Evolutionary conservation across 495 filamentous ascomycete species (phyloP).

Genomic region (Rusavskia elegans): DNA sequence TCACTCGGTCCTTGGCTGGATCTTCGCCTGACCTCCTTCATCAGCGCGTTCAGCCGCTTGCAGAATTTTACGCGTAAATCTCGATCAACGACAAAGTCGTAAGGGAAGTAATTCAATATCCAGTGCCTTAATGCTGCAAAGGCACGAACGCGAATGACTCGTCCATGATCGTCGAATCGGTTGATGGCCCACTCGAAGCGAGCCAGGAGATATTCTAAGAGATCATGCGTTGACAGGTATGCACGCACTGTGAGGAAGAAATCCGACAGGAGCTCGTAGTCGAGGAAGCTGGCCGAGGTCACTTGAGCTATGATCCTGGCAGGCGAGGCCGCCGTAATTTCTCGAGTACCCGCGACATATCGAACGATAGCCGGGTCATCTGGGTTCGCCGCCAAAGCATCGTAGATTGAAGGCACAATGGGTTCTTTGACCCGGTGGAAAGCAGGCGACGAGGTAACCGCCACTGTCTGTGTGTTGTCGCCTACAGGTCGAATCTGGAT

Average conservation of each 20-base stretch:
- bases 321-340: constrained; percentile 80
- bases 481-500: constrained; percentile 9
- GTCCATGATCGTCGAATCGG: constrained; percentile 66
- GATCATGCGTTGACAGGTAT: constrained; percentile 59
- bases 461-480: background rate
- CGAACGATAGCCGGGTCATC: constrained; percentile 76
- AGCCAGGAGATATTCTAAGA: constrained; percentile 69
- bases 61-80: constrained; percentile 69
- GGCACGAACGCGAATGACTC: constrained; percentile 82
- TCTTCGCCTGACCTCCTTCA: constrained; percentile 39
- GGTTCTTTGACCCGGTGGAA: constrained; percentile 28
- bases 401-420: constrained; percentile 52
- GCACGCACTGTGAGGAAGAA: constrained; percentile 93
- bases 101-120: constrained; percentile 95
- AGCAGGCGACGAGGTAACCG: constrained; percentile 1
- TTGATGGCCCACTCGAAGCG: constrained; percentile 78
- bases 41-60: constrained; percentile 61
- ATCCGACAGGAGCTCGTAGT: constrained; percentile 94
- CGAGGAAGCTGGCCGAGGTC: constrained; percentile 85
- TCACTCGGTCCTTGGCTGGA: constrained; percentile 49
- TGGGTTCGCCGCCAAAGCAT: constrained; percentile 51
- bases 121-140: constrained; percentile 96
- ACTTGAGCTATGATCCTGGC: constrained; percentile 93
- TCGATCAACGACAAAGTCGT: constrained; percentile 84
- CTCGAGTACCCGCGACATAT: constrained; percentile 51